These are phyloP conservation scores for Auricularia sp. DNA, from an alignment of 768 basidiomycete species.

Conservation along the genomic window DNA sequence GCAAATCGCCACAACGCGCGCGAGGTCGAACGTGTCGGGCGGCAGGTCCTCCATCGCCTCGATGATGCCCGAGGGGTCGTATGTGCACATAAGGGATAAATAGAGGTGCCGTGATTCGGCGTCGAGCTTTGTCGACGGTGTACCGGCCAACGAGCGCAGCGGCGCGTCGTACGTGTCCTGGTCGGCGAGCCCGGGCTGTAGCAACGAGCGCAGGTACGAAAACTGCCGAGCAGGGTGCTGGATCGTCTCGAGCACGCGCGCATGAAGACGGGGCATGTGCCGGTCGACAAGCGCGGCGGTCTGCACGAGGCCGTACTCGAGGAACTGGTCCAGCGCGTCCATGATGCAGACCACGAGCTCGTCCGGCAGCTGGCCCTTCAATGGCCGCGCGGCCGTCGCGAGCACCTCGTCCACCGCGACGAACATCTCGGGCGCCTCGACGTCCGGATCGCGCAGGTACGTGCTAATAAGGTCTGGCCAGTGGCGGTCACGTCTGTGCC, in stretches of 20 bases:
- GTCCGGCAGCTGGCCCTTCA: conserved; percentile 41
- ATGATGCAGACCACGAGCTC: conserved; percentile 48
- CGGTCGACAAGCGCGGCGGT: conserved; percentile 69
- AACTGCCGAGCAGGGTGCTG: conserved; percentile 47
- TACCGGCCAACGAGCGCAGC: conserved; percentile 10
- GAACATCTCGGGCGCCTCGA: conserved; percentile 54
- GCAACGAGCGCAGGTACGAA: conserved; percentile 65
- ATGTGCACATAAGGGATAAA: conserved; percentile 62
- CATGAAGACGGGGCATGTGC: conserved; percentile 57
- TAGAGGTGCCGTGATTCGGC: conserved; percentile 47
- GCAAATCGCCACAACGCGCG: conserved; percentile 48
- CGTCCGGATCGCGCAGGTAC: conserved; percentile 63
- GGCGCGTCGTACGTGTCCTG: conserved; percentile 25
- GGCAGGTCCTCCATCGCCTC: conserved; percentile 49
- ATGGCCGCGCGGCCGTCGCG: conserved; percentile 31
- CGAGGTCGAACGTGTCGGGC: conserved; percentile 43
- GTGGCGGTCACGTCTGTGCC: conserved; percentile 63
- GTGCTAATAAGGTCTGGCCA: conserved; percentile 71
- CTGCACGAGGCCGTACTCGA: conserved; percentile 47
- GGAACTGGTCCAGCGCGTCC: conserved; percentile 52
- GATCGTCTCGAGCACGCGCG: conserved; percentile 41
- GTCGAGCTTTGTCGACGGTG: conserved; percentile 39
- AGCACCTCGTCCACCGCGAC: conserved; percentile 56
- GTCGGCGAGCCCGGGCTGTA: conserved; percentile 38
- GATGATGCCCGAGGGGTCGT: conserved; percentile 56